Evolutionary conservation across 495 filamentous ascomycete genomes (phyloP), one percentile per base, ranked within the genome.

Genomic region (Pyrenula aspistea): DNA sequence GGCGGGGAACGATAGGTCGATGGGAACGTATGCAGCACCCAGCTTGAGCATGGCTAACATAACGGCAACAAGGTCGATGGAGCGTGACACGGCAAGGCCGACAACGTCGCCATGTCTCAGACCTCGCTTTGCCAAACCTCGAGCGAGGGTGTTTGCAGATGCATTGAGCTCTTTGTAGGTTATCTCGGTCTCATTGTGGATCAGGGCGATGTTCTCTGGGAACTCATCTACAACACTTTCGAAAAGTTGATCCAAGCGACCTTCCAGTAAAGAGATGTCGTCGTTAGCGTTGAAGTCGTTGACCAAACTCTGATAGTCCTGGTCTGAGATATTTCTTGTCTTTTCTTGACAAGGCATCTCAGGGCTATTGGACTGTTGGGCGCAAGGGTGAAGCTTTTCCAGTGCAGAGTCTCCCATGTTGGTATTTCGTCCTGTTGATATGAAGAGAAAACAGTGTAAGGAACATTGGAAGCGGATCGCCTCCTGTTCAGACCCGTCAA

Each of bases 51-150:
- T 65, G 0, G 74, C 85, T 49, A 88, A 60, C 77, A 81, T 81
- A 0, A 73, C 75, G 53, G 86, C 77, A 24, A 89, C 62, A 63
- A 88, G 88, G 62, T 88, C 82, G 0, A 79, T 75, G 8, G 77
- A 75, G 63, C 89, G 90, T 55, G 74, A 74, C 64, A 90, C 73
- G 67, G 83, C 88, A 55, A 91, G 75, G 2, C 75, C 79, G 0
- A 89, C 83, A 1, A 89, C 68, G 8, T 89, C 80, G 20, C 80
- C 80, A 0, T 79, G 78, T 61, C 75, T 65, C 21, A 90, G 78
- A 10, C 83, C 83, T 24, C 77, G 67, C 1, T 73, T 63, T 11
- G 80, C 67, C 61, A 85, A 87, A 70, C 77, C 89, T 54, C 82
- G 73, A 0, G 77, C 86, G 57, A 83, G 88, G 57, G 82, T 83